Base-by-base conservation (phyloP, 2,329 filamentous ascomycete species). In the Cercospora sojina region DNA sequence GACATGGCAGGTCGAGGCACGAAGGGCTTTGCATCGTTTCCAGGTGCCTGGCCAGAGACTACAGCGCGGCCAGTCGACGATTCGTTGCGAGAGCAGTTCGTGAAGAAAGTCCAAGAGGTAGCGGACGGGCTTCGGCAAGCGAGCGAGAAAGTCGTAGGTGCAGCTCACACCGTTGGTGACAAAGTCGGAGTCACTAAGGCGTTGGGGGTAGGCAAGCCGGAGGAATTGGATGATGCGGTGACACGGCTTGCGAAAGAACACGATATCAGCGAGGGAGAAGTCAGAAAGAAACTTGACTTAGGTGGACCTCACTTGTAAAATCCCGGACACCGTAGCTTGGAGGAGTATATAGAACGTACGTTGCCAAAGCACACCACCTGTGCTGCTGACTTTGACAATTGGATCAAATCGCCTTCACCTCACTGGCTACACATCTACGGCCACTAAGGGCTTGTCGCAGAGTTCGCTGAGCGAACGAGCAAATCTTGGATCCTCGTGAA, bases 171-270 rank as follows among this genome's bases (percentile, higher is more conserved):
- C 2, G 29, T 23, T 12, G 53, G 53, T 16, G 53, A 57, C 5
- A 57, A 57, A 23, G 31, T 35, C 8, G 53, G 53, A 3, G 53
- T 57, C 53, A 57, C 27, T 1, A 32, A 23, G 8, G 53, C n/a
- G 5, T 2, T 57, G 3, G 53, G 53, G 1, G 18, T 57, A 29
- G 53, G 53, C 27, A 57, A 57, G 31, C 23, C 53, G n/a, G 53
- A 57, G 29, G 31, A 35, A 6, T 18, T 57, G 29, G 53, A 57
- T 8, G 27, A 57, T 13, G 53, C 53, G 27, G 53, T 57, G 27
- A 20, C 53, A 23, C 27, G 53, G n/a, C 53, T 57, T n/a, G 53
- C 53, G 18, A 57, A 57, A 35, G 53, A 57, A 16, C 53, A 57
- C 53, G 53, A 57, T 12, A 57, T 57, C 18, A 35, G 53, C 23